Evolutionary conservation across 495 filamentous ascomycete species (phyloP).

Genomic region (Aspergillus coremiiformis): DNA sequence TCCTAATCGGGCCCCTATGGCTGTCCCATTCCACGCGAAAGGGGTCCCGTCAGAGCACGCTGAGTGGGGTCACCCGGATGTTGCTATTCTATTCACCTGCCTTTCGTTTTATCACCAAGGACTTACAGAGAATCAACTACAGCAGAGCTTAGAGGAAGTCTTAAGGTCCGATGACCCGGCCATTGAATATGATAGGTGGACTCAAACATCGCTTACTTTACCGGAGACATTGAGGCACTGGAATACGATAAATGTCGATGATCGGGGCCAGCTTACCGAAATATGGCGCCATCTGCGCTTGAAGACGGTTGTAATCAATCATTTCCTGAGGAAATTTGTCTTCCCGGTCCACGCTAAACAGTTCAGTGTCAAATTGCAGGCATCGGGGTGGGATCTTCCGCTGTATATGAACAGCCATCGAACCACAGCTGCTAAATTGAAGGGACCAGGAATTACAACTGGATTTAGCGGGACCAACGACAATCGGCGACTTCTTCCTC

Average conservation of each 20-base stretch:
- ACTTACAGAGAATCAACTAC: constrained; percentile 44
- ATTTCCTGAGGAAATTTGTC: constrained; percentile 51
- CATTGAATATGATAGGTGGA: constrained; percentile 50
- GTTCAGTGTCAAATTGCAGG: constrained; percentile 55
- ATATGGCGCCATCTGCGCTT: constrained; percentile 48
- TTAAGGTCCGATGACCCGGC: constrained; percentile 49
- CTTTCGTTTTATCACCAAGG: constrained; percentile 63
- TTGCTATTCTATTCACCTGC: constrained; percentile 56
- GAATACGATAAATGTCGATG: constrained; percentile 52
- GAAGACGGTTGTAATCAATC: constrained; percentile 48
- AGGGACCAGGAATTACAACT: constrained; percentile 34
- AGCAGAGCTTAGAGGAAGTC: constrained; percentile 40
- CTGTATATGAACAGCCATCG: background rate
- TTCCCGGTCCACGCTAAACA: constrained; percentile 56
- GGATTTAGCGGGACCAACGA: constrained; percentile 72
- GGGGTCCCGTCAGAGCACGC: constrained; percentile 54
- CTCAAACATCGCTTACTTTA: constrained; percentile 25
- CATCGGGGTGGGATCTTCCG: constrained; percentile 62
- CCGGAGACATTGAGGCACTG: constrained; percentile 37
- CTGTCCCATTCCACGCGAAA: constrained; percentile 64
- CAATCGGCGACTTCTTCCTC: constrained; percentile 48
- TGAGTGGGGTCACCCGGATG: constrained; percentile 69
- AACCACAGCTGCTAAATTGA: background rate
- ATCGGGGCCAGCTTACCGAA: constrained; percentile 32
- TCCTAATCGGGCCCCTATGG: constrained; percentile 43